Percentiles rank a stretch among this genome's conserved stretches.
These are phyloP conservation scores for Globisporangium polare DNA, from an alignment of 352 stramenopile genomes.

Conservation along the genomic window DNA sequence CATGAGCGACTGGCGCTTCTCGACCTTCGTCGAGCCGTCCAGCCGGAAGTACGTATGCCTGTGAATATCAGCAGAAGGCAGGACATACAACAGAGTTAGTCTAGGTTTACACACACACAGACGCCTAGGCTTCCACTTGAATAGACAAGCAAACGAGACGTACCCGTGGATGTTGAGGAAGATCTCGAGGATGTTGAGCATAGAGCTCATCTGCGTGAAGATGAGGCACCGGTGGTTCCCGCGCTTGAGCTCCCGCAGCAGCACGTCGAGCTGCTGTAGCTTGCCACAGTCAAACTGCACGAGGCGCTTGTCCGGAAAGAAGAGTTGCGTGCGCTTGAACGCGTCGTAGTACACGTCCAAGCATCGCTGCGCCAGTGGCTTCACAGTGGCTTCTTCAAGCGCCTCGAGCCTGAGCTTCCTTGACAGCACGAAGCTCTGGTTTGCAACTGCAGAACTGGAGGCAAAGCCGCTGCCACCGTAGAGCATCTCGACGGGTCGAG, in stretches of 20 bases:
- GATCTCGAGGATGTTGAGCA: constrained; percentile 98
- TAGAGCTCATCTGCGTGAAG: constrained; percentile 98
- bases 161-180: constrained; percentile 97
- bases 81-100: constrained; percentile 1
- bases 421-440: constrained; percentile 31
- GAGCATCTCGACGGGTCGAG: constrained; percentile 28
- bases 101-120: not conserved
- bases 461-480: constrained; percentile 43
- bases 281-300: constrained; percentile 98
- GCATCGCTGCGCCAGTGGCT: constrained; percentile 31
- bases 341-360: constrained; percentile 49
- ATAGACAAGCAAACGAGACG: not conserved
- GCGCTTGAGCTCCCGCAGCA: constrained; percentile 95
- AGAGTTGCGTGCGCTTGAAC: constrained; percentile 84
- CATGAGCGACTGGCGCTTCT: constrained; percentile 96
- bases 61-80: not conserved
- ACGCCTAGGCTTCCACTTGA: not conserved
- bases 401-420: constrained; percentile 22
- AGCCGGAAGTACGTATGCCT: constrained; percentile 96
- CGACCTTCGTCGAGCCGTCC: constrained; percentile 95
- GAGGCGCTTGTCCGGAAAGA: constrained; percentile 97
- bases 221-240: constrained; percentile 94
- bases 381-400: constrained; percentile 17
- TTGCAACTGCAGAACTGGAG: not conserved
- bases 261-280: constrained; percentile 83